Conservation (phyloP, 2,329 filamentous ascomycete species). For the Allantophomopsis lycopodina region DNA sequence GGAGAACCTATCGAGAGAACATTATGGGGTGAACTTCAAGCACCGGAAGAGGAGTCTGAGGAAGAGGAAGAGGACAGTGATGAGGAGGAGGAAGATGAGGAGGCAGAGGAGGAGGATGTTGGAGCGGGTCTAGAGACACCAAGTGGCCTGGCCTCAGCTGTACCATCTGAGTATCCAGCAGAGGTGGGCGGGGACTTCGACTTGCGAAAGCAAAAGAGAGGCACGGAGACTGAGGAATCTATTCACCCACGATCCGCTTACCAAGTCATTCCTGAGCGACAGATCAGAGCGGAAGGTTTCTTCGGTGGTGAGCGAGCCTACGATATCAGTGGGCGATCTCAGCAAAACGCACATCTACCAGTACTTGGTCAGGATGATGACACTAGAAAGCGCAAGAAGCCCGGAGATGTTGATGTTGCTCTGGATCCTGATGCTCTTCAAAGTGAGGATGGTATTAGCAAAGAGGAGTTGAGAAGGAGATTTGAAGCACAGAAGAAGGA, state of each 20-base stretch:
- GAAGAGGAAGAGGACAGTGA: slow-evolving; percentile 55
- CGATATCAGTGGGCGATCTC: slow-evolving; percentile 49
- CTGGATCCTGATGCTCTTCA: slow-evolving; percentile 75
- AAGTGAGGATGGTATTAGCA: slow-evolving; percentile 63
- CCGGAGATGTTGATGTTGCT: slow-evolving; percentile 85
- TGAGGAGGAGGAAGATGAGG: slow-evolving; percentile 59
- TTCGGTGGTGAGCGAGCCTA: slow-evolving; percentile 93
- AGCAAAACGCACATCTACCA: slow-evolving; percentile 40
- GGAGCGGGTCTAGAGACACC: slow-evolving; percentile 58
- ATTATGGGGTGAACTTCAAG: slow-evolving; percentile 85
- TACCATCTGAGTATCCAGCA: slow-evolving; percentile 66
- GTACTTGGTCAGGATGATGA: slow-evolving; percentile 73
- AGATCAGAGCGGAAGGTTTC: slow-evolving; percentile 79
- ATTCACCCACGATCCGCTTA: slow-evolving; percentile 66
- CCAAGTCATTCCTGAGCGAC: slow-evolving; percentile 78
- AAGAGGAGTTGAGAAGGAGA: slow-evolving; percentile 66
- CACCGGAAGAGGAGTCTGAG: slow-evolving; percentile 60
- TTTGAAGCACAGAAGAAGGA: slow-evolving; percentile 62
- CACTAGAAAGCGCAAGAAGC: slow-evolving; percentile 79
- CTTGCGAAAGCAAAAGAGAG: slow-evolving; percentile 72
- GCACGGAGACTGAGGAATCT: slow-evolving; percentile 78
- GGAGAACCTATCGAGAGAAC: slow-evolving; percentile 76
- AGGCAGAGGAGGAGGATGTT: slow-evolving; percentile 46
- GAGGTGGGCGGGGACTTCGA: slow-evolving; percentile 79
- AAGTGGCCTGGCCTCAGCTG: slow-evolving; percentile 62